Conservation (phyloP, 2,329 filamentous ascomycete species). For the Fusarium agapanthi region DNA sequence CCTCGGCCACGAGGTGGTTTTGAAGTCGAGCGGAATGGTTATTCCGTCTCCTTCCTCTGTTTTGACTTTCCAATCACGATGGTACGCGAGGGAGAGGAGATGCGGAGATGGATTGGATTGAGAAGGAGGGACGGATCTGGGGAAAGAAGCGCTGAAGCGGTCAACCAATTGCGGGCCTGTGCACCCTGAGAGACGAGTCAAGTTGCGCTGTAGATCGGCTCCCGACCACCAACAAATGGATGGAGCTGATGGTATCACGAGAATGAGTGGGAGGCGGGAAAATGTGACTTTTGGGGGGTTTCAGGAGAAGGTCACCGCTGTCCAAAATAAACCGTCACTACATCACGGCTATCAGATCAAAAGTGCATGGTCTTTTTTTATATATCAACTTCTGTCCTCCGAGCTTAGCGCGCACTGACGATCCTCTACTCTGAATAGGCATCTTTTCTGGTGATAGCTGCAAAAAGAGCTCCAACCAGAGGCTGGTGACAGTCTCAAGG, state of each 20-base stretch:
- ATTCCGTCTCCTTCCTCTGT: conserved; percentile 6
- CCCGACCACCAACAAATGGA: background rate
- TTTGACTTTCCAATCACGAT: background rate
- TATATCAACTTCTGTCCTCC: background rate
- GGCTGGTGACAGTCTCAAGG: conserved; percentile 23
- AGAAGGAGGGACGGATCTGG: background rate
- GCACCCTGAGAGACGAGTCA: conserved; percentile 15
- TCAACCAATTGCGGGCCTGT: conserved; percentile 27
- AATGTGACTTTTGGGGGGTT: background rate
- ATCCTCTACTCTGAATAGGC: conserved; percentile 5
- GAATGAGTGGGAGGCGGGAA: conserved; percentile 3
- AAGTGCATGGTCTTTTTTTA: conserved; percentile 6
- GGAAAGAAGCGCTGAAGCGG: conserved; percentile 1
- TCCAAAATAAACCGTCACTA: conserved; percentile 8
- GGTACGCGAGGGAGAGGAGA: conserved; percentile 17
- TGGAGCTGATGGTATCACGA: conserved; percentile 25
- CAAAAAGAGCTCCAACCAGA: conserved; percentile 17
- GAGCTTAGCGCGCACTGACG: conserved; percentile 32
- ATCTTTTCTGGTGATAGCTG: conserved; percentile 1
- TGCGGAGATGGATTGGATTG: conserved; percentile 6
- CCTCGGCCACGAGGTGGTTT: background rate
- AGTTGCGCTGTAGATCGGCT: conserved; percentile 15
- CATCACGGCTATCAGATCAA: background rate
- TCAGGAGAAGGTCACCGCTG: conserved; percentile 6
- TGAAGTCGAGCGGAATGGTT: background rate